Evolutionary conservation across 2,329 filamentous ascomycete genomes (phyloP).

Genomic region (Claviceps spartinae): DNA sequence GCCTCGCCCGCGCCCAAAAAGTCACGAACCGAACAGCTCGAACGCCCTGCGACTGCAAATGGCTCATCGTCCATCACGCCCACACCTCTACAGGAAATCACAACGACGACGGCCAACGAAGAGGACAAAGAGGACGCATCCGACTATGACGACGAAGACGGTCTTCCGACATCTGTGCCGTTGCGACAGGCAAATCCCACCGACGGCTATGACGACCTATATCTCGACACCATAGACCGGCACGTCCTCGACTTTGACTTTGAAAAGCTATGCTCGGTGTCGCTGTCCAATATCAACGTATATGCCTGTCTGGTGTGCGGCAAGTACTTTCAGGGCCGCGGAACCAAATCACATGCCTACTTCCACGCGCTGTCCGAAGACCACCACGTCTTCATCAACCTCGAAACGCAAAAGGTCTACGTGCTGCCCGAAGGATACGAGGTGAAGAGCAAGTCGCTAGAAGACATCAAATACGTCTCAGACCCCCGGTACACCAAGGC

Average conservation of each 20-base stretch:
- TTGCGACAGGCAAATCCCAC: slow-evolving; percentile 64
- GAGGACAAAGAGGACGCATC: slow-evolving; percentile 20
- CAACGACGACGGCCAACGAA: slow-evolving; percentile 11
- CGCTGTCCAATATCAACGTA: slow-evolving; percentile 94
- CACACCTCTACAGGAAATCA: slow-evolving; percentile 7
- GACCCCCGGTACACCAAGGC: slow-evolving; percentile 73
- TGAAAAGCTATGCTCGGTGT: slow-evolving; percentile 94
- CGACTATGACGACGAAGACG: slow-evolving; percentile 28
- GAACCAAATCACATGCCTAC: slow-evolving; percentile 89
- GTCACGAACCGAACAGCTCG: slow-evolving; percentile 36
- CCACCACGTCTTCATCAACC: slow-evolving; percentile 97
- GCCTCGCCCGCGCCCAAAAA: slow-evolving; percentile 47
- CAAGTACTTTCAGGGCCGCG: slow-evolving; percentile 93
- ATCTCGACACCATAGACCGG: slow-evolving; percentile 93
- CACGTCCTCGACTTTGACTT: slow-evolving; percentile 95
- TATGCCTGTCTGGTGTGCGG: slow-evolving; percentile 96
- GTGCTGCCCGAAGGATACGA: slow-evolving; percentile 95
- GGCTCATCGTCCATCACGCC: slow-evolving; percentile 18
- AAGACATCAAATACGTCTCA: slow-evolving; percentile 96
- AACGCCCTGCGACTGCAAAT: slow-evolving; percentile 21
- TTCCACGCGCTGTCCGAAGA: slow-evolving; percentile 91
- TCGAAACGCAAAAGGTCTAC: slow-evolving; percentile 82
- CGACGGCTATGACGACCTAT: slow-evolving; percentile 86
- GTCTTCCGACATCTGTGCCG: slow-evolving; percentile 27
- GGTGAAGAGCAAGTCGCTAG: slow-evolving; percentile 83